Base-by-base conservation (phyloP, 2,329 filamentous ascomycete species). In the Nigrospora sphaerica region DNA sequence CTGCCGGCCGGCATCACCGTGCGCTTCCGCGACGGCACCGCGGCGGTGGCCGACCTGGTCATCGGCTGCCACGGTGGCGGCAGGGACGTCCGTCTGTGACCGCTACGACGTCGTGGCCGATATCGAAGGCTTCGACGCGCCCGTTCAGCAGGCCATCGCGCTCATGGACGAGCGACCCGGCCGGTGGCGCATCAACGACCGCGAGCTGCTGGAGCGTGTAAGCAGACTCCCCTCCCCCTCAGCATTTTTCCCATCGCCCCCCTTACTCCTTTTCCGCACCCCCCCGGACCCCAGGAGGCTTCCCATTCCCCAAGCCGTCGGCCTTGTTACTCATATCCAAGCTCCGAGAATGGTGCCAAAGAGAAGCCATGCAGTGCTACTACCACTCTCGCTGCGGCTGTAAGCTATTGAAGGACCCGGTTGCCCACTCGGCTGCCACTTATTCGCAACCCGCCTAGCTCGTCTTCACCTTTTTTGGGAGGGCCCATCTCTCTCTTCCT, bases 1-100 rank as follows among this genome's bases (percentile, higher is more conserved):
- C 19, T 4, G 7, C 19, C 19, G 19, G 19, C 19, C 13, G 16
- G 34, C 1, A 56, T 60, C 3, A 49, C 44, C 3, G 55, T 61
- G 1, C 45, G 32, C 0, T 65, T 65, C 39, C 49, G 47, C 14
- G 57, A 62, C 46, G 59, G 57, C 9, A 53, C 40, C 4, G 44
- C 47, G 13, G 47, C 46, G 7, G 50, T 46, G 5, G 57, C 52
- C 4, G 56, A 62, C 47, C 46, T 64, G n/a, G 48, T 65, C 7
- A 49, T 64, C 14, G 62, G 56, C 2, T 57, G 57, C 45, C 62
- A 65, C 46, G 63, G 63, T 13, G 58, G 28, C 32, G 40, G 34
- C 17, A 31, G 32, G 40, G 40, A 33, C 40, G 3, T 34, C 31
- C 16, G 31, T 42, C 31, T 42, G 40, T 32, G 40, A 42, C 31